Evolutionary conservation across 805 yeast genomes (phyloP).

Genomic region (Pichia kluyveri): DNA sequence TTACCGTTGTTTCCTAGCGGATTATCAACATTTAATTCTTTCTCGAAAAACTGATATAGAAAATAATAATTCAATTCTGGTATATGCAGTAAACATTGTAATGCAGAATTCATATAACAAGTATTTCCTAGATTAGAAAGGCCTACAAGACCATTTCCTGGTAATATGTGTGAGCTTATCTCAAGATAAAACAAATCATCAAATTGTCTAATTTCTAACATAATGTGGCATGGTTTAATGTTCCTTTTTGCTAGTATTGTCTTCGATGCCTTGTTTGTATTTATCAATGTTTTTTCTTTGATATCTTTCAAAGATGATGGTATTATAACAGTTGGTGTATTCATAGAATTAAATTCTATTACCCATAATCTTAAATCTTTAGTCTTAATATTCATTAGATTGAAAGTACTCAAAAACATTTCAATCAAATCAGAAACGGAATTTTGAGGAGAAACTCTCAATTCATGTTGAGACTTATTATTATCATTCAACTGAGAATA

Average conservation of each 20-base stretch:
- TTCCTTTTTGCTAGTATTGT: slow-evolving; percentile 3
- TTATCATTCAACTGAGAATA: slow-evolving; percentile 19
- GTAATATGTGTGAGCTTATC: slow-evolving; percentile 12
- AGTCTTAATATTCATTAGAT: neutral
- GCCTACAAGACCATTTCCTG: slow-evolving; percentile 46
- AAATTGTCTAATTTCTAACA: slow-evolving; percentile 21
- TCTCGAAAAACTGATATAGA: slow-evolving; percentile 44
- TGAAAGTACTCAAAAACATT: neutral
- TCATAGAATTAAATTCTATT: slow-evolving; percentile 9
- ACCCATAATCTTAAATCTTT: slow-evolving; percentile 17
- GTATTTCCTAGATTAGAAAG: slow-evolving; percentile 76
- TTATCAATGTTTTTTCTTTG: slow-evolving; percentile 12
- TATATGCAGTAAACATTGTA: slow-evolving; percentile 80
- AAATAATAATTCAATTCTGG: slow-evolving; percentile 80
- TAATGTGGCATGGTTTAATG: slow-evolving; percentile 12
- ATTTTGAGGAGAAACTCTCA: slow-evolving; percentile 24
- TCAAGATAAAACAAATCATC: slow-evolving; percentile 21
- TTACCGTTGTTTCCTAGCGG: slow-evolving; percentile 84
- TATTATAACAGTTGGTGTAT: slow-evolving; percentile 13
- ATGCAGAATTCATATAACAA: slow-evolving; percentile 91
- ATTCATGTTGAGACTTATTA: neutral
- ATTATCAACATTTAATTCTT: slow-evolving; percentile 65
- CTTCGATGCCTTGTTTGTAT: slow-evolving; percentile 13
- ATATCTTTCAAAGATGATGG: slow-evolving; percentile 13
- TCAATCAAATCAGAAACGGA: slow-evolving; percentile 21